Evolutionary conservation across 2,329 filamentous ascomycete species (phyloP), one percentile per base, ranked within the genome.

Genomic region (Fusarium musae): DNA sequence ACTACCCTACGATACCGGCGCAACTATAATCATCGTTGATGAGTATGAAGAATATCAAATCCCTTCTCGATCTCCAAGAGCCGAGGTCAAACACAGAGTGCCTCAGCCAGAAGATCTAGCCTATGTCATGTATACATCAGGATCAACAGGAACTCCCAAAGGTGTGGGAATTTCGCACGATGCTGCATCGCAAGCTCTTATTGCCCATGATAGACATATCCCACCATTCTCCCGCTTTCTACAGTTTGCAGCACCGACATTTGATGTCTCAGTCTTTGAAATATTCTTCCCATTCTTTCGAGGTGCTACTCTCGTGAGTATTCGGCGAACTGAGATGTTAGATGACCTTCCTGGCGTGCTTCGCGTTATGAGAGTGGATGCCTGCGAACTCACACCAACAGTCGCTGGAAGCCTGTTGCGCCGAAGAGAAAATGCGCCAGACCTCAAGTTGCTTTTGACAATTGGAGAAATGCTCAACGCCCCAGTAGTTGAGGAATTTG

Each of bases 241-340:
- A 2, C 95, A 98, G 80, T 97, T 97, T 80, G 95, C 95, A 9
- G 92, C 94, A 6, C 94, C 95, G 2, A 97, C 95, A 0, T 98
- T 98, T 79, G 95, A 98, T 81, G 95, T 98, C 12, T 97, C 94
- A 0, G 92, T 97, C 10, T 98, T 98, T 79, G 95, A 98, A 79
- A 95, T 97, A 11, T 97, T 97, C 85, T 97, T 97, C 73, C 93
- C 95, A 0, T 84, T 95, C 21, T 92, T 91, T 70, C 87, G 94
- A 64, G 93, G 93, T 5, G 85, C 85, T 28, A 97, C 94, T 0
- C 84, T 98, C 5, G 89, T 96, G 53, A 89, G 90, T 62, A 94
- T 92, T 73, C 87, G 90, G 63, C 89, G 95, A 34, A 85, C 86
- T 54, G 85, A 89, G 39, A 89, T 97, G 85, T 85, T 98, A 46